Evolutionary conservation across 2,329 filamentous ascomycete species (phyloP).

Genomic region (Juglanconis sp.): DNA sequence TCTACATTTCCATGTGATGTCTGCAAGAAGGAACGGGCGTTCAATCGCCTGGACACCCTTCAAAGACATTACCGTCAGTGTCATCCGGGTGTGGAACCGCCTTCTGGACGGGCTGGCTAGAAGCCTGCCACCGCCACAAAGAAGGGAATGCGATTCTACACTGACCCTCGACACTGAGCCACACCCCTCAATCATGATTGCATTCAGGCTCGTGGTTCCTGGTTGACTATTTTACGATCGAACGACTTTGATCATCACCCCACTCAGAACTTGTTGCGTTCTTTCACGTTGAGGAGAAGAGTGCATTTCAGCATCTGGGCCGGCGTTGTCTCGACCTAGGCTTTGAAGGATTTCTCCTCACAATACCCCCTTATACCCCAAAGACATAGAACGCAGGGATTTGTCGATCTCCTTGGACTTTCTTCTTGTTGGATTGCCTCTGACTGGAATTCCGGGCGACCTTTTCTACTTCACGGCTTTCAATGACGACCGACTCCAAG

Average conservation of each 20-base stretch:
- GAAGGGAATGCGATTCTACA: background rate
- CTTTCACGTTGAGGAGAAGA: slow-evolving; percentile 7
- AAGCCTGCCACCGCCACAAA: background rate
- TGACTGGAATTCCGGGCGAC: too few species aligned
- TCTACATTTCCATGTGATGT: slow-evolving; percentile 18
- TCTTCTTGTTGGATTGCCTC: background rate
- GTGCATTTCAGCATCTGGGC: slow-evolving; percentile 17
- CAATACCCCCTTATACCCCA: slow-evolving; percentile 18
- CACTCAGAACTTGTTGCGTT: background rate
- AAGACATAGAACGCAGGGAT: slow-evolving; percentile 15
- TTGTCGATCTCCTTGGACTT: background rate
- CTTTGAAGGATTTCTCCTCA: slow-evolving; percentile 5
- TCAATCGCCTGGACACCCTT: slow-evolving; percentile 17
- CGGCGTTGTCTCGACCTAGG: slow-evolving; percentile 17
- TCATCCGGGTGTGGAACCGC: slow-evolving; percentile 36
- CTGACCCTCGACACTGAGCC: background rate
- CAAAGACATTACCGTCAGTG: slow-evolving; percentile 27
- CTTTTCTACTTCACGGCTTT: too few species aligned
- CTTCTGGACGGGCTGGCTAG: slow-evolving; percentile 26
- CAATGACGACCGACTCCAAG: too few species aligned
- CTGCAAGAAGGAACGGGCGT: slow-evolving; percentile 17
- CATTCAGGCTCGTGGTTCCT: slow-evolving; percentile 10
- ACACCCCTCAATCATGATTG: slow-evolving; percentile 4
- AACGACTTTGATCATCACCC: background rate
- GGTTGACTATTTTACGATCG: background rate